Percentiles rank a stretch among this genome's conserved stretches.
Conservation (phyloP, 2,329 filamentous ascomycete species). For the Aaosphaeria arxii region DNA sequence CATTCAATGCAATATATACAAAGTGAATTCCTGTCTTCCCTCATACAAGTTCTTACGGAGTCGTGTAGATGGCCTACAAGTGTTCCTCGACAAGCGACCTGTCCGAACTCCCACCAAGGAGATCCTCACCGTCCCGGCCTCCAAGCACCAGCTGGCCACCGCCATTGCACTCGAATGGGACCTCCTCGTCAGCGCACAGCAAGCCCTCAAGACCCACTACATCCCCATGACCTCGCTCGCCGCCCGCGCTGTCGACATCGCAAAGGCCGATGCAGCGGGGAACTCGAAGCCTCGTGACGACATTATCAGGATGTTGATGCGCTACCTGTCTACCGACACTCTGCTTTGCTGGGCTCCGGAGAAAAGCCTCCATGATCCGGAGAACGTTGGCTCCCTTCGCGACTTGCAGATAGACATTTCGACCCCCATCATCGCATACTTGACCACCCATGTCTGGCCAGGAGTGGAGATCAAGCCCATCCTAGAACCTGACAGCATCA, state of each 20-base stretch:
- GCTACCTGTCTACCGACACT: slow-evolving; percentile 89
- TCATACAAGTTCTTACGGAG: background rate
- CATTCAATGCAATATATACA: background rate
- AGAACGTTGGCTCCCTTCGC: slow-evolving; percentile 57
- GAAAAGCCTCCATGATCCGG: slow-evolving; percentile 45
- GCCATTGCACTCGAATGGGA: slow-evolving; percentile 95
- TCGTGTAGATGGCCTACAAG: slow-evolving; percentile 52
- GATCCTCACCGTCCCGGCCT: slow-evolving; percentile 67
- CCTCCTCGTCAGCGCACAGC: slow-evolving; percentile 72
- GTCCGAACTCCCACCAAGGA: slow-evolving; percentile 74
- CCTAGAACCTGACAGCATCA: slow-evolving; percentile 73
- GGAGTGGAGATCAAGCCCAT: slow-evolving; percentile 75
- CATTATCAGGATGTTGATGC: slow-evolving; percentile 68
- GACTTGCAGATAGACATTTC: slow-evolving; percentile 69
- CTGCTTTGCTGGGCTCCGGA: slow-evolving; percentile 83
- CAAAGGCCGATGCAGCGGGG: slow-evolving; percentile 59
- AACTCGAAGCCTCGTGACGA: slow-evolving; percentile 55
- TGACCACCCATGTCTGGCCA: slow-evolving; percentile 76
- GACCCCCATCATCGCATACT: slow-evolving; percentile 66
- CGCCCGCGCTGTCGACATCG: slow-evolving; percentile 80
- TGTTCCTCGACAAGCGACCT: slow-evolving; percentile 75
- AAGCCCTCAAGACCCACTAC: slow-evolving; percentile 81
- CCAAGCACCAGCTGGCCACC: slow-evolving; percentile 77
- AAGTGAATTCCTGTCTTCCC: background rate
- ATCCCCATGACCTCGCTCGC: slow-evolving; percentile 86